Percentiles rank a stretch among this genome's conserved stretches.
phyloP scores from a whole-genome alignment of 2,329 filamentous ascomycete genomes.

The Daldinia eschscholtzii region DNA sequence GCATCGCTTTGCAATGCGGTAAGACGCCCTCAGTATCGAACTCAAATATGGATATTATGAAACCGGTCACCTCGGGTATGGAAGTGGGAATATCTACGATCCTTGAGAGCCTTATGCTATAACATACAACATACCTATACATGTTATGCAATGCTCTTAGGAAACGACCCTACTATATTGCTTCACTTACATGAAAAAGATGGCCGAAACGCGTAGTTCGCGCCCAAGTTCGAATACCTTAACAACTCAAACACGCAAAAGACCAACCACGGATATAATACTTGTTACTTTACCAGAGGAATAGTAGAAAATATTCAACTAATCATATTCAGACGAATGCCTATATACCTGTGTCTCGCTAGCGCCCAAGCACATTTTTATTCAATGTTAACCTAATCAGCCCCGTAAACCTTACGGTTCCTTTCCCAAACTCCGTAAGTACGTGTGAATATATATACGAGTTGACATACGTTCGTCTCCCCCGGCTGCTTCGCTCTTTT shows the following conservation, averaged over 20 bases:
- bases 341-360: background rate
- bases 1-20: too few species aligned
- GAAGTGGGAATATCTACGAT: too few species aligned
- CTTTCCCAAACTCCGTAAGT: constrained; percentile 28
- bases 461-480: background rate
- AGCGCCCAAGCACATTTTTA: background rate
- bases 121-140: too few species aligned
- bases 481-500: constrained; percentile 1
- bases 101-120: too few species aligned
- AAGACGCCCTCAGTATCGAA: too few species aligned
- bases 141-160: too few species aligned
- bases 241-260: background rate
- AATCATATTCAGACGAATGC: background rate
- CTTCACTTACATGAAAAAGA: too few species aligned
- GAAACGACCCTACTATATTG: too few species aligned
- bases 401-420: constrained; percentile 10
- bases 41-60: too few species aligned
- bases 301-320: background rate
- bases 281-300: background rate
- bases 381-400: constrained; percentile 18
- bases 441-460: constrained; percentile 13
- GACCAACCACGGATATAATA: background rate
- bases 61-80: too few species aligned
- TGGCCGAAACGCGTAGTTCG: too few species aligned
- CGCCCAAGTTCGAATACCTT: background rate